Evolutionary conservation across 202 grass and related monocot genomes (phyloP), one percentile per base, ranked within the genome.

Genomic region (Saccharum hybrid): DNA sequence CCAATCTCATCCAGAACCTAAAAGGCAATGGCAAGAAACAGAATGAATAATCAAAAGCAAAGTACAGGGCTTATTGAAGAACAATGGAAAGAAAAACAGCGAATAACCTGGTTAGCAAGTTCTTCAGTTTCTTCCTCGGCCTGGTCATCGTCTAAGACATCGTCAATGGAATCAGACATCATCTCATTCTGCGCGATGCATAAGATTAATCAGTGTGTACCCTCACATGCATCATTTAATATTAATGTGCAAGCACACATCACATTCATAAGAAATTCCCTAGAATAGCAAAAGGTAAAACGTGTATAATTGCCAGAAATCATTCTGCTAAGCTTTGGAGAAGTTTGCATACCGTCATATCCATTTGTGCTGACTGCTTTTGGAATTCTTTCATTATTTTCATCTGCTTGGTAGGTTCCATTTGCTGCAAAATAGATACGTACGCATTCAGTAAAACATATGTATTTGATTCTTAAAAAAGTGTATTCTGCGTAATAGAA

Each of bases 1-100:
- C 96, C 93, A 77, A 99, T 96, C 87, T 99, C 93, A 88, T 99
- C 96, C 26, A 99, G 82, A 49, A 99, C 96, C 96, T 99, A 92
- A 82, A 84, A 87, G 22, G 75, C 45, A 85, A 78, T 45, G 66
- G 85, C 42, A 81, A 81, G 19, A 81, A 63, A 63, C 49, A 51
- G 18, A 67, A 54, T 84, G 54, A 86, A 42, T 75, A 69, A 81
- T 71, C 16, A 66, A 66, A 62, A 51, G 4, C 1, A 42, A 9
- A 28, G 16, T 2, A 6, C 26, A 65, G 41, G 42, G 21, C 22
- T 31, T 65, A 63, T 36, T 31, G 15, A 71, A 65, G 56, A 63
- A 80, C 83, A 30, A 74, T 62, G 7, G 16, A 68, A 46, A 36
- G 49, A 5, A 71, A 70, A 75, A 76, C 23, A 89, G 12, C 28